Base-by-base conservation (phyloP, 331 rosid species). In the Spiraea crenata region DNA sequence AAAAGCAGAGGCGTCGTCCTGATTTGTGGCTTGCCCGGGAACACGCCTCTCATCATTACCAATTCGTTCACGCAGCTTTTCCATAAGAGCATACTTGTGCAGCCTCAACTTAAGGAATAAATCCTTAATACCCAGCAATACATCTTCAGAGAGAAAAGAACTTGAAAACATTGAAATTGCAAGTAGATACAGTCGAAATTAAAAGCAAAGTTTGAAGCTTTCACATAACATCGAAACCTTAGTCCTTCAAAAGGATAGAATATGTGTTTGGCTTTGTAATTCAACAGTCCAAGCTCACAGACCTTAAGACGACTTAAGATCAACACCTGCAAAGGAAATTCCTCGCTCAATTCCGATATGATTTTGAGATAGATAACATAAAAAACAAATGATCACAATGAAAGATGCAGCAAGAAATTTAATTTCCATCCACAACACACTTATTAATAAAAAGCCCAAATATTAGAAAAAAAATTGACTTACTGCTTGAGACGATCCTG, bases 231-330 rank as follows among this genome's bases (percentile, higher is more conserved):
- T 54, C 92, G 87, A 76, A 78, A 89, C 63, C 87, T 90, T 80
- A 87, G 90, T 73, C 87, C 81, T 68, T 85, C 90, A 56, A 84
- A 79, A 47, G 93, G 96, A 76, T 85, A 85, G 70, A 86, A 87
- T 57, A 84, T 82, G 9, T 87, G 76, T 84, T 90, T 93, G 74
- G 96, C 87, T 79, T 89, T 89, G 80, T 89, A 81, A 81, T 93
- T 83, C 60, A 86, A 82, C 61, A 89, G 78, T 67, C 98, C 97
- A 52, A 84, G 89, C 80, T 93, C 96, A 70, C 98, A 93, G 61
- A 87, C 84, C 87, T 93, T 89, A 54, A 54, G 98, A 84, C 59
- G 96, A 90, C 87, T 90, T 89, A 74, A 93, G 85, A 78, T 93
- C 97, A 79, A 93, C 97, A 84, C 89, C 98, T 93, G 89, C 61